phyloP scores from a whole-genome alignment of 2,329 filamentous ascomycete species.

The Beauveria asiatica region DNA sequence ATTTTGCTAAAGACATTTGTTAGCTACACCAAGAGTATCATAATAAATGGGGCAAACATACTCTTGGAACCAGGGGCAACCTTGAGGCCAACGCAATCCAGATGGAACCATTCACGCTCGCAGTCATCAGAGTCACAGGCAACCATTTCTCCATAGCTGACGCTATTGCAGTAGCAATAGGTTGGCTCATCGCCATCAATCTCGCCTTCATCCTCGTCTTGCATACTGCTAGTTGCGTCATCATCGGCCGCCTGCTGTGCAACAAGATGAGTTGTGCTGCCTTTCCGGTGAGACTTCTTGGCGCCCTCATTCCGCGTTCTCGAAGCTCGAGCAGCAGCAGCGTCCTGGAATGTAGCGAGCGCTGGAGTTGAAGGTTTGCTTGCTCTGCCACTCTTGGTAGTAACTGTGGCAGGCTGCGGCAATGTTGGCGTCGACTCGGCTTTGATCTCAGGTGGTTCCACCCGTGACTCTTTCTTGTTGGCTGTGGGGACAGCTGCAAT shows the following conservation, averaged over 20 bases:
- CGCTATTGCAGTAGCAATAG: conserved; percentile 73
- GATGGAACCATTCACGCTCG: conserved; percentile 73
- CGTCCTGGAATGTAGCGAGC: conserved; percentile 50
- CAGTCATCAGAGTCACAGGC: conserved; percentile 69
- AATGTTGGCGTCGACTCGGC: conserved; percentile 38
- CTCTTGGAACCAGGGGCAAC: conserved; percentile 69
- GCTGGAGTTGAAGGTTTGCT: conserved; percentile 61
- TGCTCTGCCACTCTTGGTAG: conserved; percentile 57
- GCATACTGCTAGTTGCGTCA: conserved; percentile 34
- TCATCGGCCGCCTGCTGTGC: conserved; percentile 29
- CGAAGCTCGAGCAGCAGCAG: conserved; percentile 44
- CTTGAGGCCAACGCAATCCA: conserved; percentile 71
- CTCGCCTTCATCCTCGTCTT: conserved; percentile 40
- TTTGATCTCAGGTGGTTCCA: conserved; percentile 29
- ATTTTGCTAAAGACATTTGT: conserved; percentile 51
- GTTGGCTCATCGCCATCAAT: conserved; percentile 63
- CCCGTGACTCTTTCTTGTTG: conserved; percentile 36
- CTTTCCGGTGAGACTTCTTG: conserved; percentile 51
- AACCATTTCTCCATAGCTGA: conserved; percentile 80
- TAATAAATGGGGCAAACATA: conserved; percentile 34
- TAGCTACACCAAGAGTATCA: conserved; percentile 15
- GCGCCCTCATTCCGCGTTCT: conserved; percentile 34
- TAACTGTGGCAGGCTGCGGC: conserved; percentile 36
- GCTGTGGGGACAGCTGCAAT: conserved; percentile 16
- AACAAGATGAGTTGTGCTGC: conserved; percentile 25